Evolutionary conservation across 495 filamentous ascomycete species (phyloP).

Genomic region (Xylaria flabelliformis): DNA sequence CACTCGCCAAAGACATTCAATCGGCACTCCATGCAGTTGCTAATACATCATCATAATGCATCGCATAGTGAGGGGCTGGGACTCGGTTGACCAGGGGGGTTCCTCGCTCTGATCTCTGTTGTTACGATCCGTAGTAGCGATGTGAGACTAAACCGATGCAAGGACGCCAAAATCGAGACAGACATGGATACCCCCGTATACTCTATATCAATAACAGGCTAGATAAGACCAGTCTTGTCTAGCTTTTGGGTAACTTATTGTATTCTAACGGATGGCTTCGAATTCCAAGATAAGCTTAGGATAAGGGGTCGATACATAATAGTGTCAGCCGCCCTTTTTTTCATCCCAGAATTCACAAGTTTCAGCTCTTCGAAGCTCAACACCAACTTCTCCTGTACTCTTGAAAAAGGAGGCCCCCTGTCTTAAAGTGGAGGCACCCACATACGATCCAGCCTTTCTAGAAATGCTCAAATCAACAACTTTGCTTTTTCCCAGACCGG

Average conservation of each 20-base stretch:
- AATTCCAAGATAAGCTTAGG: not conserved
- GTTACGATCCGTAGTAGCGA: constrained; percentile 22
- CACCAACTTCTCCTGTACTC: not conserved
- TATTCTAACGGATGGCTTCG: not conserved
- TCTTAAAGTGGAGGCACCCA: constrained; percentile 5
- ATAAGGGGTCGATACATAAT: not conserved
- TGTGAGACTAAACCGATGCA: constrained; percentile 28
- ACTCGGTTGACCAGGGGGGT: constrained; percentile 13
- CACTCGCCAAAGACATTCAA: not conserved
- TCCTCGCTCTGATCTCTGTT: constrained; percentile 21
- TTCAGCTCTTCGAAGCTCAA: not conserved
- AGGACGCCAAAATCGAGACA: constrained; percentile 22
- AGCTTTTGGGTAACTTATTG: not conserved
- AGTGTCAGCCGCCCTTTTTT: constrained; percentile 6
- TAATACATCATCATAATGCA: constrained; percentile 28
- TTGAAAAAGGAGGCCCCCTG: not conserved
- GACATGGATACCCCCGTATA: constrained; percentile 18
- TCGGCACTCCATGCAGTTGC: constrained; percentile 9
- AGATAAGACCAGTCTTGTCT: constrained; percentile 1
- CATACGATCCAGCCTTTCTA: constrained; percentile 17
- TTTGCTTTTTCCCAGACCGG: constrained; percentile 29
- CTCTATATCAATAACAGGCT: constrained; percentile 1
- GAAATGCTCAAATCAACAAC: not conserved
- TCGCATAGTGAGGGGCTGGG: constrained; percentile 27
- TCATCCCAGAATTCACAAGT: not conserved